These are phyloP conservation scores for Euphorbia tirucalli DNA, from an alignment of 345 rosid genomes.

Conservation along the genomic window DNA sequence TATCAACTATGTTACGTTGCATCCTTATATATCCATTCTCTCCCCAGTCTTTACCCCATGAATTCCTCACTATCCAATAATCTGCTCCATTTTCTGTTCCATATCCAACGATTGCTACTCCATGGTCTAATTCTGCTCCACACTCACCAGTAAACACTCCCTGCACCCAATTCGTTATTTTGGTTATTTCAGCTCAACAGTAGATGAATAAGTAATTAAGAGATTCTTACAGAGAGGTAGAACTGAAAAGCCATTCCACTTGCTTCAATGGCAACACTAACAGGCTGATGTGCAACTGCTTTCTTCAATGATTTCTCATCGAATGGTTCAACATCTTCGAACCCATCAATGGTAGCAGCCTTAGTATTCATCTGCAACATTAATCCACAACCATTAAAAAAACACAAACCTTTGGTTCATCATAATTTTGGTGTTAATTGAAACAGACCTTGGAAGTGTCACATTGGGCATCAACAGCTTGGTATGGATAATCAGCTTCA, in stretches of 20 bases:
- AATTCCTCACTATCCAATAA: constrained; percentile 28
- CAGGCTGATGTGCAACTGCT: constrained; percentile 28
- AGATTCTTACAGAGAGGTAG: constrained; percentile 17
- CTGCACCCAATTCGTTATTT: neutral
- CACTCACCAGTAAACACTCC: constrained; percentile 31
- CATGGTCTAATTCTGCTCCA: constrained; percentile 27
- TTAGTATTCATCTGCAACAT: constrained; percentile 12
- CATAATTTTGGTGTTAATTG: too few species aligned
- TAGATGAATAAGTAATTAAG: neutral
- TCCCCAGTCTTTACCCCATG: constrained; percentile 27
- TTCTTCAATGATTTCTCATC: constrained; percentile 26
- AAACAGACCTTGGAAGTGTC: constrained; percentile 17
- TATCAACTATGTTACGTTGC: constrained; percentile 16
- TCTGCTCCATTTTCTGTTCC: constrained; percentile 21
- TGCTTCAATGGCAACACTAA: constrained; percentile 31
- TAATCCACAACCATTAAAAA: too few species aligned
- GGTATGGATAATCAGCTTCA: constrained; percentile 21
- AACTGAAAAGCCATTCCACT: constrained; percentile 25
- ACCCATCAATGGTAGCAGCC: constrained; percentile 27
- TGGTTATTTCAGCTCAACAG: too few species aligned
- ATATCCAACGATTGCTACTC: constrained; percentile 24
- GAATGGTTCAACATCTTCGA: constrained; percentile 20
- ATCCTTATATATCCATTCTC: constrained; percentile 28
- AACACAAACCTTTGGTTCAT: too few species aligned
- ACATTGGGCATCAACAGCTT: constrained; percentile 13